Percentiles rank a stretch among this genome's conserved stretches.
Evolutionary conservation across 768 basidiomycete genomes (phyloP).

Genomic region (Hygrophoropsis aurantiaca): DNA sequence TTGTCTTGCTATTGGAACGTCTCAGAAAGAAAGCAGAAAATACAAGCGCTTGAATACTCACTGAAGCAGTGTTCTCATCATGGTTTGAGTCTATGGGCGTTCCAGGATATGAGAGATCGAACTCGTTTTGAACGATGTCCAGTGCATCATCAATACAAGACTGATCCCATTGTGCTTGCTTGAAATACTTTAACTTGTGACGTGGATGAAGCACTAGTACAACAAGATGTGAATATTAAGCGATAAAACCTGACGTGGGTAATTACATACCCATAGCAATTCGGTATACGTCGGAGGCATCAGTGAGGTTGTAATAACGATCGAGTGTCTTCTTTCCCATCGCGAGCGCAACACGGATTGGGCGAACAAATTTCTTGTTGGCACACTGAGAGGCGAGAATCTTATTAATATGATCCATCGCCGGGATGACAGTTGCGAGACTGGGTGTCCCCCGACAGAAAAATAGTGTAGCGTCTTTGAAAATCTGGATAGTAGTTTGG

Average conservation of each 20-base stretch:
- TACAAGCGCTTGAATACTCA: no score
- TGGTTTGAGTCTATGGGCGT: neutral
- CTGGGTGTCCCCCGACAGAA: slow-evolving; percentile 28
- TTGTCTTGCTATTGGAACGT: no score
- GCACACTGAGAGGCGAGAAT: slow-evolving; percentile 11
- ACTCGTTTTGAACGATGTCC: slow-evolving; percentile 21
- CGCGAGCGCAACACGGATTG: slow-evolving; percentile 14
- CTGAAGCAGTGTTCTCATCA: no score
- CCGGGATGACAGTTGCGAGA: slow-evolving; percentile 35
- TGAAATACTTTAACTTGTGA: slow-evolving; percentile 37
- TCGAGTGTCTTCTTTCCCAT: slow-evolving; percentile 25
- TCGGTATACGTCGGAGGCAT: slow-evolving; percentile 16
- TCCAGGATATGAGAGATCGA: slow-evolving; percentile 2
- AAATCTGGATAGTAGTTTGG: slow-evolving; percentile 20
- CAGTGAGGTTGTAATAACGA: slow-evolving; percentile 21
- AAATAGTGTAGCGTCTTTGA: slow-evolving; percentile 34
- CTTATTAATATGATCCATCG: slow-evolving; percentile 35
- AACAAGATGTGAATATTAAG: slow-evolving; percentile 1
- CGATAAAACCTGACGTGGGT: no score
- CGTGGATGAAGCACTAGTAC: slow-evolving; percentile 33
- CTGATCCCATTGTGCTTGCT: slow-evolving; percentile 22
- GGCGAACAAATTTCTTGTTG: neutral
- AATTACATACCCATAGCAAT: slow-evolving; percentile 28
- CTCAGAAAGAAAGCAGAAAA: no score
- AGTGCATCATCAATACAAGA: slow-evolving; percentile 29